phyloP scores from a whole-genome alignment of 176 grass and related monocot species.

The Otatea glauca region DNA sequence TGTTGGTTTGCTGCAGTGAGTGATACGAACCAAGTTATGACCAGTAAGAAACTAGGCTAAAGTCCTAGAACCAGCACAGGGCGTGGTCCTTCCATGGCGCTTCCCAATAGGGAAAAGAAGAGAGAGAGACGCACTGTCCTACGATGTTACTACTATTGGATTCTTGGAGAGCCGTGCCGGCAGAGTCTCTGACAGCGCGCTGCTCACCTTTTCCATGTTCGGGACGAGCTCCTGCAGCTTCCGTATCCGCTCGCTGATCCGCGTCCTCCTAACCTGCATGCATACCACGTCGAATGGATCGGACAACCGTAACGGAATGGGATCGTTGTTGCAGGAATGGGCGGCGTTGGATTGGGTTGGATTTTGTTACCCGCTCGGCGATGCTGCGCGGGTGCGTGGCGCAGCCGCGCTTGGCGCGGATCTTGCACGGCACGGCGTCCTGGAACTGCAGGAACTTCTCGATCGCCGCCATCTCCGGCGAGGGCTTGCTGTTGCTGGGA shows the following conservation, averaged over 20 bases:
- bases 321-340: background rate
- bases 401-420: conserved; percentile 91
- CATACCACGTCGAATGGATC: background rate
- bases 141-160: conserved; percentile 10
- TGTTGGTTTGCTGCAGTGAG: conserved; percentile 91
- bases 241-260: conserved; percentile 92
- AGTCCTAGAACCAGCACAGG: background rate
- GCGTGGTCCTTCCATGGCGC: conserved; percentile 32
- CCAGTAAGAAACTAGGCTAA: background rate
- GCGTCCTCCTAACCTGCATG: conserved; percentile 83
- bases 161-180: background rate
- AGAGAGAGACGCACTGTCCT: background rate
- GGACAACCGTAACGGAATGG: background rate
- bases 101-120: background rate
- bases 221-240: conserved; percentile 94
- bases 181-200: background rate
- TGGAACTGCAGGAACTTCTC: conserved; percentile 81
- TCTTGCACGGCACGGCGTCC: conserved; percentile 81
- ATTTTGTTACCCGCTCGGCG: conserved; percentile 68
- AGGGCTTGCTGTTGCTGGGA: conserved; percentile 46
- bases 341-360: background rate
- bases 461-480: conserved; percentile 61
- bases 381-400: conserved; percentile 94
- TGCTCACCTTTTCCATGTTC: conserved; percentile 96
- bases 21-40: background rate